phyloP scores from a whole-genome alignment of 176 grass and related monocot genomes.

The Triticum timopheevii region DNA sequence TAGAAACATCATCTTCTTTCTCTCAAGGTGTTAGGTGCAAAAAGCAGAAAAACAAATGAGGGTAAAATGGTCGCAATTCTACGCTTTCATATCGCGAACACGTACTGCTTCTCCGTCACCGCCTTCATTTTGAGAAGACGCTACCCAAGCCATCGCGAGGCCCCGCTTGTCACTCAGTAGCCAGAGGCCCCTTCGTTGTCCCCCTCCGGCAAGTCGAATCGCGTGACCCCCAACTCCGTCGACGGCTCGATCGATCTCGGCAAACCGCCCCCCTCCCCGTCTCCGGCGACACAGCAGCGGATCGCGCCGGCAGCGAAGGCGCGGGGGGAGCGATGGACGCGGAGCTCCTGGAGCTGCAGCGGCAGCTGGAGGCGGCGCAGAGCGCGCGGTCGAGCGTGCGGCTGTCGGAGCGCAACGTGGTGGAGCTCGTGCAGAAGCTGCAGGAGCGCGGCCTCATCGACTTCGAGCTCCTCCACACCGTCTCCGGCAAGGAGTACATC shows the following conservation, averaged over 20 bases:
- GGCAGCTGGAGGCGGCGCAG: slow-evolving; percentile 95
- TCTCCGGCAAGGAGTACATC: slow-evolving; percentile 95
- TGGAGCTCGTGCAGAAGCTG: slow-evolving; percentile 87
- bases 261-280: background rate
- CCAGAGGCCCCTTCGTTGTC: background rate
- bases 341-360: slow-evolving; percentile 87
- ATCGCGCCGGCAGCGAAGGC: background rate
- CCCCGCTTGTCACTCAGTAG: background rate
- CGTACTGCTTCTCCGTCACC: background rate
- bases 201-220: slow-evolving; percentile 6
- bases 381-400: slow-evolving; percentile 84
- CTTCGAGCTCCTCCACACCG: slow-evolving; percentile 88
- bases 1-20: too few species aligned
- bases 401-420: slow-evolving; percentile 93
- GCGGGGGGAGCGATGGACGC: slow-evolving; percentile 55
- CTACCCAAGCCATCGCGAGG: background rate
- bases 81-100: background rate
- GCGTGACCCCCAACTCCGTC: background rate
- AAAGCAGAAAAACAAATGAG: too few species aligned
- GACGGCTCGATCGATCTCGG: slow-evolving; percentile 44
- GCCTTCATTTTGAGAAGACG: background rate
- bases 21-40: too few species aligned
- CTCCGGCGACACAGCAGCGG: background rate
- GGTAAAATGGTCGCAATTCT: too few species aligned
- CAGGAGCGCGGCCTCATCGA: slow-evolving; percentile 76